Conservation (phyloP, 75 land plant genomes). For the Selaginella tamariscina region DNA sequence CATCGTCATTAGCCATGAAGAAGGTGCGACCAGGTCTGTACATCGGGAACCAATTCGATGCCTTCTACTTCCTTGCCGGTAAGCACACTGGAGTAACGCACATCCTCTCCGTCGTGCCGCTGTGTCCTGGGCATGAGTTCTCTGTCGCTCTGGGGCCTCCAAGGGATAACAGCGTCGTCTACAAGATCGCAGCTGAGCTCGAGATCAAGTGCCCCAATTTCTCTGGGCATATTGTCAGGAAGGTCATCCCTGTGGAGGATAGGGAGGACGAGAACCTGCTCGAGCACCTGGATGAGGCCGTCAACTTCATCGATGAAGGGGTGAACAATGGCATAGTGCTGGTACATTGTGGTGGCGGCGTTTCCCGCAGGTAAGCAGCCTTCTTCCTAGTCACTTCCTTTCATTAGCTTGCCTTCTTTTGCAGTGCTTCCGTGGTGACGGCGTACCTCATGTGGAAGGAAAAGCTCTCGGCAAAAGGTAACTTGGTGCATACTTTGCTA, state of each 20-base stretch:
- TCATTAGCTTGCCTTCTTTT: not conserved
- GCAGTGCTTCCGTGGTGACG: not conserved
- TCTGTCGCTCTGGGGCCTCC: not conserved
- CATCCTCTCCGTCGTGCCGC: not conserved
- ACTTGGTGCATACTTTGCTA: not conserved
- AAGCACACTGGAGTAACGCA: not conserved
- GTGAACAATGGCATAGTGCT: not conserved
- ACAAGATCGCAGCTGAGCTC: not conserved
- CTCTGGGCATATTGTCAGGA: not conserved
- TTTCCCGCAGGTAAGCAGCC: slow-evolving; percentile 1
- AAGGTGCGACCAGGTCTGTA: not conserved
- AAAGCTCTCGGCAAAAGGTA: not conserved
- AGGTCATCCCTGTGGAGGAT: not conserved
- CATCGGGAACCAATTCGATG: not conserved
- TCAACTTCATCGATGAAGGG: not conserved
- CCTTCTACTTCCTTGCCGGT: not conserved
- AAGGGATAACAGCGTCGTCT: not conserved
- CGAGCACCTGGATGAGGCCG: not conserved
- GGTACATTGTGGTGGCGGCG: not conserved
- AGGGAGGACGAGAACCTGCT: not conserved
- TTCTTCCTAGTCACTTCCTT: not conserved
- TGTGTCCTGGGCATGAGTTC: not conserved
- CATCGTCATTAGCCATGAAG: not conserved
- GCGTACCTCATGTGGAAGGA: not conserved
- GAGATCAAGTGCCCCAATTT: not conserved